A percentile compares a stretch with the other conserved stretches of the same genome.
Evolutionary conservation across 768 basidiomycete genomes (phyloP).

Genomic region (Sporobolomyces pararoseus): DNA sequence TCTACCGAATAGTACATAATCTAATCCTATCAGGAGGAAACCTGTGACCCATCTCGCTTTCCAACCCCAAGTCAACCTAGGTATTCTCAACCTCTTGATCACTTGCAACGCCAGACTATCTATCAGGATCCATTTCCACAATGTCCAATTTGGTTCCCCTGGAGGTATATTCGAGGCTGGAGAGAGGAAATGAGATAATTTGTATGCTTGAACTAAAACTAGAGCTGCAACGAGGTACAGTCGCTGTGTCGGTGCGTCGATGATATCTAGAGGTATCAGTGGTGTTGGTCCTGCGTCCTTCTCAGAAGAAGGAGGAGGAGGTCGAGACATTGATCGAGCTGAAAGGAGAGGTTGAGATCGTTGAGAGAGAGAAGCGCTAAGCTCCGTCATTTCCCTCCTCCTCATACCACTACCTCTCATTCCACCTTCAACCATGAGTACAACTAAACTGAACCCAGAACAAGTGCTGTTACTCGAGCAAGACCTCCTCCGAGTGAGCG

Average conservation of each 20-base stretch:
- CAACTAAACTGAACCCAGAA: slow-evolving; percentile 16
- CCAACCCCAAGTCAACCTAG: slow-evolving; percentile 34
- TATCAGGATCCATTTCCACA: slow-evolving; percentile 29
- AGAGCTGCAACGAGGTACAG: slow-evolving; percentile 29
- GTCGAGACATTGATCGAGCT: slow-evolving; percentile 46
- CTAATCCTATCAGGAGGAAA: not conserved
- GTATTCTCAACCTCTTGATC: slow-evolving; percentile 19
- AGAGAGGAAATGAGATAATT: slow-evolving; percentile 22
- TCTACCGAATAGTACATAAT: slow-evolving; percentile 31
- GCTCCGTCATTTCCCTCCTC: not conserved
- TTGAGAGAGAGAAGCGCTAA: not conserved
- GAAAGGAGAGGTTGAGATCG: not conserved
- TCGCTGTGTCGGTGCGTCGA: slow-evolving; percentile 32
- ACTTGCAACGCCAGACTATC: slow-evolving; percentile 7
- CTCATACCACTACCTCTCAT: not conserved
- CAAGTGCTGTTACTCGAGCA: slow-evolving; percentile 30
- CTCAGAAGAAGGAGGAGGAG: slow-evolving; percentile 28
- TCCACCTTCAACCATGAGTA: too few relatives aligned
- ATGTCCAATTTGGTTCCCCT: not conserved
- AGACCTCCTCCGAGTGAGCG: slow-evolving; percentile 8
- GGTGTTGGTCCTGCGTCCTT: not conserved
- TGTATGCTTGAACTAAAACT: slow-evolving; percentile 33
- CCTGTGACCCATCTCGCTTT: slow-evolving; percentile 2
- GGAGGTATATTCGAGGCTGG: not conserved
- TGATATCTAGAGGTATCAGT: slow-evolving; percentile 17